These are phyloP conservation scores for Hemileccinum rubropunctum DNA, from an alignment of 768 basidiomycete species.

Conservation along the genomic window DNA sequence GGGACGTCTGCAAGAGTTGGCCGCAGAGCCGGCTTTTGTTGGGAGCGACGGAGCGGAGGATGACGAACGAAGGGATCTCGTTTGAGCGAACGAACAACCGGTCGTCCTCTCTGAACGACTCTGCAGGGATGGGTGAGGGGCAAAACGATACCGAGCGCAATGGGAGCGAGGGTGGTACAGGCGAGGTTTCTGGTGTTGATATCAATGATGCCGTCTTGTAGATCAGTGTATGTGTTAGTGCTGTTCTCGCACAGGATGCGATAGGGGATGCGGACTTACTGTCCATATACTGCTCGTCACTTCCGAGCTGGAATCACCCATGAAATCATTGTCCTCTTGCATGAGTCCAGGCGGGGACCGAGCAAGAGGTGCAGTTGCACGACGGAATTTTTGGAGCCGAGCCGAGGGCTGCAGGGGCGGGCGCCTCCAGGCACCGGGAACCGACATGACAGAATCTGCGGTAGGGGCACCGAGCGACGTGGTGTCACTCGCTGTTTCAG, in stretches of 20 bases:
- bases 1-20: slow-evolving; percentile 30
- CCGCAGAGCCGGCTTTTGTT: slow-evolving; percentile 21
- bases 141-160: slow-evolving; percentile 20
- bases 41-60: slow-evolving; percentile 21
- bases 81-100: slow-evolving; percentile 22
- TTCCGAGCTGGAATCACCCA: slow-evolving; percentile 7
- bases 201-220: slow-evolving; percentile 6
- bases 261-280: slow-evolving; percentile 6
- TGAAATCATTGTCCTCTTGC: background rate
- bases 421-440: background rate
- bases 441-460: background rate
- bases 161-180: background rate
- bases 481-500: slow-evolving; percentile 25
- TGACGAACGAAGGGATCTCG: slow-evolving; percentile 18
- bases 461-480: slow-evolving; percentile 4
- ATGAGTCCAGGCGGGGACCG: background rate
- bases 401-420: slow-evolving; percentile 4
- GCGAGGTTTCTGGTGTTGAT: background rate
- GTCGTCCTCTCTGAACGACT: slow-evolving; percentile 32
- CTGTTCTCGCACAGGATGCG: no score
- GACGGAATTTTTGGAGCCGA: slow-evolving; percentile 21
- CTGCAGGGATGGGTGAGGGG: slow-evolving; percentile 20
- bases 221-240: no score
- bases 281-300: slow-evolving; percentile 9
- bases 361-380: background rate